Evolutionary conservation across 1,139 yeast species (phyloP).

Genomic region (Debaryomycetaceae sp.): DNA sequence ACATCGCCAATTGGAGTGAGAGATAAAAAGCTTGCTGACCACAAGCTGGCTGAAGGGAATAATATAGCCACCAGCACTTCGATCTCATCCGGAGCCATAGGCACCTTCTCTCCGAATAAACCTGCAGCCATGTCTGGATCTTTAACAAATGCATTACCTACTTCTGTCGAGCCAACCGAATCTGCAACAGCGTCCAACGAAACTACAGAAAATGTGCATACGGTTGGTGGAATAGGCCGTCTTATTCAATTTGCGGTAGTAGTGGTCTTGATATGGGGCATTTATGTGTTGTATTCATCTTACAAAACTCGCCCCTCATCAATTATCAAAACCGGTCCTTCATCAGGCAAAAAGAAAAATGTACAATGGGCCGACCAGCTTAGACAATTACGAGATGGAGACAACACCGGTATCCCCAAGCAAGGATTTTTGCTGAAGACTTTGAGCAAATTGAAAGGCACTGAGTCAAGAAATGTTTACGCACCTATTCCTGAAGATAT

Average conservation of each 20-base stretch:
- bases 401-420: conserved; percentile 10
- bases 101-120: background rate
- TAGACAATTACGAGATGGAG: conserved; percentile 33
- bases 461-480: conserved; percentile 21
- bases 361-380: conserved; percentile 61
- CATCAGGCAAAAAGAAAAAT: conserved; percentile 43
- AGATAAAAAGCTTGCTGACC: conserved; percentile 6
- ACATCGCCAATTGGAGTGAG: conserved; percentile 34
- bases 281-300: conserved; percentile 35
- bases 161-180: conserved; percentile 4
- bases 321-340: conserved; percentile 35
- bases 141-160: background rate
- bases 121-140: conserved; percentile 12
- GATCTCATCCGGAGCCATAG: too few species aligned
- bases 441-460: conserved; percentile 34
- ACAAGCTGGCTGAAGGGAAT: conserved; percentile 7
- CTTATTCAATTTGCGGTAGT: conserved; percentile 42
- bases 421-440: conserved; percentile 38
- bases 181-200: conserved; percentile 5
- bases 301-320: conserved; percentile 43
- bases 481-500: conserved; percentile 32
- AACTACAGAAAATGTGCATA: conserved; percentile 3
- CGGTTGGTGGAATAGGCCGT: conserved; percentile 28
- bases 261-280: conserved; percentile 41
- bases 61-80: conserved; percentile 6